phyloP scores from a whole-genome alignment of 495 filamentous ascomycete genomes.

The Podospora comata region DNA sequence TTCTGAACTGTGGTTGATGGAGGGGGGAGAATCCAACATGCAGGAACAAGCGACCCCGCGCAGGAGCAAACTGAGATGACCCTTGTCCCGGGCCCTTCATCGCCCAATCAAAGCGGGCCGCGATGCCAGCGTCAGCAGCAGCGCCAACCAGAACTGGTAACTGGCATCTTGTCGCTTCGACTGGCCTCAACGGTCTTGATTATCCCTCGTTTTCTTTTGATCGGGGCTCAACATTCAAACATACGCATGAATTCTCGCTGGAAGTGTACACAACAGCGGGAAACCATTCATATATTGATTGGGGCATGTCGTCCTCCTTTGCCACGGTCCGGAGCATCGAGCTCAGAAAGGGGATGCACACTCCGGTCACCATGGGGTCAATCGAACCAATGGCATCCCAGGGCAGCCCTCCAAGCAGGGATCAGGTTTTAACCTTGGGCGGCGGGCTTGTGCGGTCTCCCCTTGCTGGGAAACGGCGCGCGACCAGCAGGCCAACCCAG shows the following conservation, averaged over 20 bases:
- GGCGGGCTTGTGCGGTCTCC: constrained; percentile 4
- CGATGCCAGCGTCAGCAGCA: constrained; percentile 6
- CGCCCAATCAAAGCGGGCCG: not conserved
- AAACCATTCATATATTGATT: not conserved
- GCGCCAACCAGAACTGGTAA: not conserved
- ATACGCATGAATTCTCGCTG: not conserved
- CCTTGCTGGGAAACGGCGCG: constrained; percentile 13
- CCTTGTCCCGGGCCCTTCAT: not conserved
- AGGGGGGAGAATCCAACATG: not conserved
- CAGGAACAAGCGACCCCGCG: constrained; percentile 12
- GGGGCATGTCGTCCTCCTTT: not conserved
- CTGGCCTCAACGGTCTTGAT: not conserved
- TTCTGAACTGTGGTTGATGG: not conserved
- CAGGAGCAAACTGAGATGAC: constrained; percentile 4
- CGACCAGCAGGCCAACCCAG: constrained; percentile 16
- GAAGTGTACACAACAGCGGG: not conserved
- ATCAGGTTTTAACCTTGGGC: constrained; percentile 6
- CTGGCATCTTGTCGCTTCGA: not conserved
- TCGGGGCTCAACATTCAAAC: not conserved
- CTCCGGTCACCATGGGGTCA: constrained; percentile 4
- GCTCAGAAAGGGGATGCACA: not conserved
- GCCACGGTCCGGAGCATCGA: not conserved
- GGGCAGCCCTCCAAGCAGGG: constrained; percentile 7
- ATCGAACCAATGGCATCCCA: constrained; percentile 20
- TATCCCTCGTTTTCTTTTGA: not conserved